A percentile compares a stretch with the other conserved stretches of the same genome.
Evolutionary conservation across 257 asterid genomes (phyloP).

Genomic region (Mitragyna speciosa): DNA sequence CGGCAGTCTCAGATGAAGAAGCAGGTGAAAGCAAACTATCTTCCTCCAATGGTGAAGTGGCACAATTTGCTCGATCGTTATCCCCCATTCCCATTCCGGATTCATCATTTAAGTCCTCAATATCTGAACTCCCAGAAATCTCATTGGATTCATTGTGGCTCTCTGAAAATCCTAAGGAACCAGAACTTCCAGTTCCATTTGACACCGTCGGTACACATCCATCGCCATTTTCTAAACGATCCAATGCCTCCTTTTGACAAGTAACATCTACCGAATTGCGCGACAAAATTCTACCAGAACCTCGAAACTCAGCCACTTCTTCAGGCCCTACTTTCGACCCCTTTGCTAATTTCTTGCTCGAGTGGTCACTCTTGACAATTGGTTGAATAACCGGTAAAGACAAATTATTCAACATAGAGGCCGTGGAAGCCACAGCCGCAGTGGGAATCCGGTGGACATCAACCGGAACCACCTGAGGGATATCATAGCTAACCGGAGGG

Average conservation of each 20-base stretch:
- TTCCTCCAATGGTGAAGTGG: slow-evolving; percentile 27
- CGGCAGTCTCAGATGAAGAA: slow-evolving; percentile 29
- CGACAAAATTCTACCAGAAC: slow-evolving; percentile 22
- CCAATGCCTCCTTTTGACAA: slow-evolving; percentile 13
- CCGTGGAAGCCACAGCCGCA: slow-evolving; percentile 54
- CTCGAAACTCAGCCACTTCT: slow-evolving; percentile 19
- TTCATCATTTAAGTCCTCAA: slow-evolving; percentile 42
- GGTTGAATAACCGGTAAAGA: slow-evolving; percentile 78
- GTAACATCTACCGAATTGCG: slow-evolving; percentile 17
- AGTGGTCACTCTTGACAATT: slow-evolving; percentile 40
- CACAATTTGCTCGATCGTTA: slow-evolving; percentile 8
- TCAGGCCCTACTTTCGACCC: slow-evolving; percentile 28
- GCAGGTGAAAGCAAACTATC: slow-evolving; percentile 26
- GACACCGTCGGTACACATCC: slow-evolving; percentile 21
- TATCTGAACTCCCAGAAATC: slow-evolving; percentile 59
- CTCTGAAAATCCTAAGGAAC: slow-evolving; percentile 65
- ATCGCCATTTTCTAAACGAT: slow-evolving; percentile 16
- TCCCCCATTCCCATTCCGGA: slow-evolving; percentile 24
- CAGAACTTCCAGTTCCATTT: slow-evolving; percentile 49
- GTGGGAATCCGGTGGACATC: slow-evolving; percentile 76
- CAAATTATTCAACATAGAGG: slow-evolving; percentile 31
- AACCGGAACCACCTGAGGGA: slow-evolving; percentile 74
- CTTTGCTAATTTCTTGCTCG: slow-evolving; percentile 24
- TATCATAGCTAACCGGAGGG: slow-evolving; percentile 65
- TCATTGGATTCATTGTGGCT: slow-evolving; percentile 36